Percentiles rank a stretch among this genome's conserved stretches.
Conservation (phyloP, 768 basidiomycete genomes). For the Amyloporia xantha region DNA sequence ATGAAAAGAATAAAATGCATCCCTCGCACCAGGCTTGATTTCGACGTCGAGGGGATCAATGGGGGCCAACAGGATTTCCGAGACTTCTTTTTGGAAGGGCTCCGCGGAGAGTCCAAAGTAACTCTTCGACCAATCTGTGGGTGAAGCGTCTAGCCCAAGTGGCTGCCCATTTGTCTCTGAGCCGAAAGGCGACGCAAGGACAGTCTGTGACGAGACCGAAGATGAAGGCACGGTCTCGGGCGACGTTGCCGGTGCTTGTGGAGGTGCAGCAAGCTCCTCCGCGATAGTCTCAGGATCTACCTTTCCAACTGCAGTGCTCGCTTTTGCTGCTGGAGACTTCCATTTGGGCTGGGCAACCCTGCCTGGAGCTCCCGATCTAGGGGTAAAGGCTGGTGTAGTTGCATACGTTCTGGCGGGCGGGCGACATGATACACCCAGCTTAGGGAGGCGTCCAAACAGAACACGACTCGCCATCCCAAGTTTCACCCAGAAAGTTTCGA, state of each 20-base stretch:
- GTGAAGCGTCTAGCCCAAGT: constrained; percentile 7
- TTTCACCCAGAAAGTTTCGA: too few species aligned
- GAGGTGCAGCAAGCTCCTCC: constrained; percentile 13
- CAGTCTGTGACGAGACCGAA: constrained; percentile 5
- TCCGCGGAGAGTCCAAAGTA: constrained; percentile 74
- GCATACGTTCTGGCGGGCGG: too few species aligned
- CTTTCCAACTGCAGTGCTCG: constrained; percentile 25
- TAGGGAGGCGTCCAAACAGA: neutral
- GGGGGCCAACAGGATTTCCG: constrained; percentile 67
- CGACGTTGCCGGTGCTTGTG: constrained; percentile 5
- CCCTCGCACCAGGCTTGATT: constrained; percentile 79
- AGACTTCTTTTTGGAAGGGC: constrained; percentile 72
- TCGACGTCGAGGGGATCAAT: constrained; percentile 78
- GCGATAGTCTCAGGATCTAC: constrained; percentile 16
- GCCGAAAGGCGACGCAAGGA: neutral
- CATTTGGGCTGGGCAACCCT: neutral
- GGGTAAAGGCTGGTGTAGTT: too few species aligned
- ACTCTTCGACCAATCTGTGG: constrained; percentile 85
- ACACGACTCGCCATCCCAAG: neutral
- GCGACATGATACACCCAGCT: too few species aligned
- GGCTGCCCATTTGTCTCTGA: constrained; percentile 7
- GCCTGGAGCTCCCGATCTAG: neutral
- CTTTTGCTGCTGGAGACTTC: constrained; percentile 17
- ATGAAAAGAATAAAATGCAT: neutral
- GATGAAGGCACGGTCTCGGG: constrained; percentile 15